A percentile compares a stretch with the other conserved stretches of the same genome.
These are phyloP conservation scores for Otatea glauca DNA, from an alignment of 176 grass and related monocot species.

Conservation along the genomic window DNA sequence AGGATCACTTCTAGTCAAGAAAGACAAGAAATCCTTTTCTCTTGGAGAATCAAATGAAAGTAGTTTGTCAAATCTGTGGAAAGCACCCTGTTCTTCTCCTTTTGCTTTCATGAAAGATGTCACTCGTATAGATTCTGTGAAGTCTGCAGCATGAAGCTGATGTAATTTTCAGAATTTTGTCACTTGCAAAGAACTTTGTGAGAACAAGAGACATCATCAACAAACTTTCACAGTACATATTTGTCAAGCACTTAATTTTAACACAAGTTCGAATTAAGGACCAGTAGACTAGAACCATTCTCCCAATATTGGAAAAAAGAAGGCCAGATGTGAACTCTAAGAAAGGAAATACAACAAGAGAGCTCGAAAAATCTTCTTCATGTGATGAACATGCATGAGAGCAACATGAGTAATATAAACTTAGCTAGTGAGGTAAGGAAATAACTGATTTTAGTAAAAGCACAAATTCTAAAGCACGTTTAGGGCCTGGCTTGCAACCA, in stretches of 20 bases:
- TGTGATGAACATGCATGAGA: constrained; percentile 21
- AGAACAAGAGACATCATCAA: neutral
- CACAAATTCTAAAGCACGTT: constrained; percentile 14
- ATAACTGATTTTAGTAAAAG: neutral
- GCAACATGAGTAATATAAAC: neutral
- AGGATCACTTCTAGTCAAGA: constrained; percentile 9
- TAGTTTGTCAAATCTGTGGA: constrained; percentile 8
- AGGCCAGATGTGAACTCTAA: neutral
- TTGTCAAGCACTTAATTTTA: neutral
- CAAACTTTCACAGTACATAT: neutral
- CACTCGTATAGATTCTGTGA: constrained; percentile 27
- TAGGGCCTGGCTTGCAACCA: neutral
- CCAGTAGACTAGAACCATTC: neutral
- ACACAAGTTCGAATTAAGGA: neutral
- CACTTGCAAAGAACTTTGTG: neutral
- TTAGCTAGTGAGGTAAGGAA: neutral
- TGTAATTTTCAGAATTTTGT: constrained; percentile 30
- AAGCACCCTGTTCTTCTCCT: neutral
- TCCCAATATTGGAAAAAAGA: neutral
- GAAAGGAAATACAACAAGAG: neutral
- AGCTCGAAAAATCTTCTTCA: neutral
- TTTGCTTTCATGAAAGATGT: constrained; percentile 41
- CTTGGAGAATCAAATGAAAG: constrained; percentile 18
- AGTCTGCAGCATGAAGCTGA: neutral
- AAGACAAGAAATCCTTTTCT: neutral